Conservation (phyloP, 2,329 filamentous ascomycete genomes). For the Rhinocladiella mackenziei region DNA sequence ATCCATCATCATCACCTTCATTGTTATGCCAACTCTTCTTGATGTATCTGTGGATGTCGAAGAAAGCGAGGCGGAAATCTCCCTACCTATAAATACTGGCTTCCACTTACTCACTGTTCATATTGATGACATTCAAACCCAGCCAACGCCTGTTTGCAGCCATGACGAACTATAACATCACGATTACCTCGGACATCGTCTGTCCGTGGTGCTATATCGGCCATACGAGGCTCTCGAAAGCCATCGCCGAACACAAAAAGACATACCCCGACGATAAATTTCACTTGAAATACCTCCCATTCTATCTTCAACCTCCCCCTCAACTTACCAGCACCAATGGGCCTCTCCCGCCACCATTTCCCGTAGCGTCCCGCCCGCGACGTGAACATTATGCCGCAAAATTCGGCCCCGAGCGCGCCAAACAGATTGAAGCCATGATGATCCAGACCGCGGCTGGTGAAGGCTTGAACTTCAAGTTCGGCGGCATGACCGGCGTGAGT, state of each 20-base stretch:
- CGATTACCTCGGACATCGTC: constrained; percentile 74
- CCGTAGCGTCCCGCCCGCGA: constrained; percentile 50
- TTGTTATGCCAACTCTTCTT: too few species aligned
- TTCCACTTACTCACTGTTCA: too few species aligned
- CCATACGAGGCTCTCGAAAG: constrained; percentile 68
- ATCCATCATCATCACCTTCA: too few species aligned
- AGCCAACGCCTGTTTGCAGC: constrained; percentile 9
- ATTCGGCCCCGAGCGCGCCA: constrained; percentile 59
- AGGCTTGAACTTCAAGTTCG: constrained; percentile 70
- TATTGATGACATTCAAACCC: constrained; percentile 15
- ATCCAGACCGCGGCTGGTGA: constrained; percentile 56
- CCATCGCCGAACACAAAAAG: constrained; percentile 63
- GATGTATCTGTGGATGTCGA: too few species aligned
- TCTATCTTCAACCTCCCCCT: constrained; percentile 69
- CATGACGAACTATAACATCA: constrained; percentile 74
- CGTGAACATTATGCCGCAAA: constrained; percentile 57
- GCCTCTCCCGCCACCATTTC: constrained; percentile 52
- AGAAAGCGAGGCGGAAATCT: too few species aligned
- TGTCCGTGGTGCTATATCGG: constrained; percentile 73
- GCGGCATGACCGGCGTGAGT: constrained; percentile 69
- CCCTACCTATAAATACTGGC: too few species aligned
- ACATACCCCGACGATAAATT: constrained; percentile 68
- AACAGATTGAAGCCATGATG: constrained; percentile 57
- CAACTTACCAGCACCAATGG: constrained; percentile 52
- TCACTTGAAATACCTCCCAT: constrained; percentile 69